A percentile compares a stretch with the other conserved stretches of the same genome.
Evolutionary conservation across 306 rosid species (phyloP).

Genomic region (Cicer chorassanicum): DNA sequence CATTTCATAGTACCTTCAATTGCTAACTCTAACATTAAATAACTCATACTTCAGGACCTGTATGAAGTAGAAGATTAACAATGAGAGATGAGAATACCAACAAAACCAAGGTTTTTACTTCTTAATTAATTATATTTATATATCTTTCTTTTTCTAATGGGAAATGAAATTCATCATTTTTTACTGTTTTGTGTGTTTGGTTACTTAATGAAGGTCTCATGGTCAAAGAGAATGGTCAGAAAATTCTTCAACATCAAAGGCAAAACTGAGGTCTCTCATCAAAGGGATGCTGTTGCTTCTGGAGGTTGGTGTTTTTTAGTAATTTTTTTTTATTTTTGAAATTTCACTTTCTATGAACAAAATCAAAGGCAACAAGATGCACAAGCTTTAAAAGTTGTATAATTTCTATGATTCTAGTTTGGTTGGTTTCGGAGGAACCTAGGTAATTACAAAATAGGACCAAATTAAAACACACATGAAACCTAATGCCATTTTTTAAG

Average conservation of each 20-base stretch:
- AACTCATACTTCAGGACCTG: constrained; percentile 50
- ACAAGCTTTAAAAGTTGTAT: neutral
- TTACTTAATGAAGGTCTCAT: constrained; percentile 79
- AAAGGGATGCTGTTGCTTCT: constrained; percentile 59
- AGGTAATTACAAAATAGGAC: constrained; percentile 15
- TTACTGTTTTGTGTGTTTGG: constrained; percentile 48
- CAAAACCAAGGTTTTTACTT: constrained; percentile 80
- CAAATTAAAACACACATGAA: neutral
- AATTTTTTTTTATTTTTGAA: neutral
- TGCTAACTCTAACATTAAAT: constrained; percentile 31
- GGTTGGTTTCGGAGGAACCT: neutral
- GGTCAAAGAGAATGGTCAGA: constrained; percentile 99
- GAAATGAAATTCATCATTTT: constrained; percentile 40
- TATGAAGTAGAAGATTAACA: constrained; percentile 80
- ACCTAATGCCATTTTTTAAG: constrained; percentile 33
- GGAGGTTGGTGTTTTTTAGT: constrained; percentile 60
- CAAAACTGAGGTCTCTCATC: constrained; percentile 79
- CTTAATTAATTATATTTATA: constrained; percentile 4
- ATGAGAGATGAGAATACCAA: constrained; percentile 86
- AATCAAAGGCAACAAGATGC: constrained; percentile 36
- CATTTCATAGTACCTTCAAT: constrained; percentile 44
- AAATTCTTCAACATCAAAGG: constrained; percentile 95
- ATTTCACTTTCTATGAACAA: constrained; percentile 20
- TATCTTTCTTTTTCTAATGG: constrained; percentile 12
- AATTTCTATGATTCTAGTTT: constrained; percentile 23